Conservation (phyloP, 2,329 filamentous ascomycete genomes). For the Trichoderma koningiopsis region DNA sequence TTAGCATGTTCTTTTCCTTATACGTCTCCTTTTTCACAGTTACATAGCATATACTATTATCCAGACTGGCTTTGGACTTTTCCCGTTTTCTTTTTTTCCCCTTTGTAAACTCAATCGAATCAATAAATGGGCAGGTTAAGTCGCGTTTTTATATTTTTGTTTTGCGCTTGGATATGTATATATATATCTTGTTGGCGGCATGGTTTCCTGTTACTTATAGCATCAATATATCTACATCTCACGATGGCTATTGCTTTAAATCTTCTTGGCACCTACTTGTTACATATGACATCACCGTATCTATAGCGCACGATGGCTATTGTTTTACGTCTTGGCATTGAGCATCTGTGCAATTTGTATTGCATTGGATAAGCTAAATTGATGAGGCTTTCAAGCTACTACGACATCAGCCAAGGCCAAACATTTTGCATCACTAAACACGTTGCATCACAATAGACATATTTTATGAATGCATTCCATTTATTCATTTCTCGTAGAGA, state of each 20-base stretch:
- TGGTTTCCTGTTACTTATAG: neutral
- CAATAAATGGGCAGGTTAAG: neutral
- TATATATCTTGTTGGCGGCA: neutral
- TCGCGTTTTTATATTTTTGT: neutral
- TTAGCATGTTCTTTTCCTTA: neutral
- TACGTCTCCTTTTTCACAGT: neutral
- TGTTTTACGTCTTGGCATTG: neutral
- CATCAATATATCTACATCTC: conserved; percentile 17
- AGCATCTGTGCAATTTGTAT: too few species aligned
- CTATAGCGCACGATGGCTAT: neutral
- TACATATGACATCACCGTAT: neutral
- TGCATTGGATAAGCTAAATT: neutral
- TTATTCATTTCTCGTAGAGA: conserved; percentile 41
- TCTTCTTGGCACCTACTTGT: neutral
- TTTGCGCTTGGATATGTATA: neutral
- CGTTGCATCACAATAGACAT: neutral
- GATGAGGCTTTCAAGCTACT: neutral
- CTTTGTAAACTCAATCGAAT: neutral
- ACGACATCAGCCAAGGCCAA: neutral
- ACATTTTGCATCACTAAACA: neutral
- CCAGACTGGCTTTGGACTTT: conserved; percentile 9
- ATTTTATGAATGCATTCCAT: conserved; percentile 28
- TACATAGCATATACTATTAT: conserved; percentile 1
- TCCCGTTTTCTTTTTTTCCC: neutral
- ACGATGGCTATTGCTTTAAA: neutral